Evolutionary conservation across 1,284 basidiomycete genomes (phyloP), one percentile per base, ranked within the genome.

Genomic region (Sphaerobolus stellatus): DNA sequence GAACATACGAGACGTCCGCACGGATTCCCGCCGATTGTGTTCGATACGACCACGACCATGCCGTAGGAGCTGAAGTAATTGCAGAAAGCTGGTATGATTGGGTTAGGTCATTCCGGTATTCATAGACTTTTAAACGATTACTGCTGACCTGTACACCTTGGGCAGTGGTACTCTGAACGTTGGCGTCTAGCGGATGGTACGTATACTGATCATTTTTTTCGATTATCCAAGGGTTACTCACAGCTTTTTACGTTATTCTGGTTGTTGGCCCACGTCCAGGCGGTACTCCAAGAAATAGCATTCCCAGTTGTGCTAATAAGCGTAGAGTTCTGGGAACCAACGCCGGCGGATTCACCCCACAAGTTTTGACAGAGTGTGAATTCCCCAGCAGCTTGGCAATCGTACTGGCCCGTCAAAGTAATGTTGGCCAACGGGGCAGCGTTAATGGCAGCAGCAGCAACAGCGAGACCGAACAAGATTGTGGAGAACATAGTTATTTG

Each of bases 171-270:
- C 74, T 74, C 46, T 72, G 59, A 1, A 80, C 68, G 58, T 80
- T 80, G 18, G 78, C 75, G 59, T 77, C 74, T 77, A 40, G 6
- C 30, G 4, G n/a, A 24, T 29, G 8, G n/a, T n/a, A 27, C 14
- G 44, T 33, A 11, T 11, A 20, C 16, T 11, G 20, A 22, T 7
- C 18, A 22, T 7, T 31, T 41, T 34, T 7, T 49, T 22, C 11
- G 18, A 16, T 50, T 18, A 59, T 51, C 25, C 28, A 24, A 45
- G 2, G 31, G 28, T 20, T 1, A 62, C 76, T 57, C 51, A 81
- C 80, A 83, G 66, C 75, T 80, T 71, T 83, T 83, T 52, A 83
- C 81, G 55, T 68, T 73, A 63, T 82, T 81, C 28, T 71, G 68
- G 48, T 68, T 73, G 59, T 81, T 75, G 8, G 75, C 73, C 82